These are phyloP conservation scores for Bipolaris victoriae DNA, from an alignment of 2,329 filamentous ascomycete species.

Conservation along the genomic window DNA sequence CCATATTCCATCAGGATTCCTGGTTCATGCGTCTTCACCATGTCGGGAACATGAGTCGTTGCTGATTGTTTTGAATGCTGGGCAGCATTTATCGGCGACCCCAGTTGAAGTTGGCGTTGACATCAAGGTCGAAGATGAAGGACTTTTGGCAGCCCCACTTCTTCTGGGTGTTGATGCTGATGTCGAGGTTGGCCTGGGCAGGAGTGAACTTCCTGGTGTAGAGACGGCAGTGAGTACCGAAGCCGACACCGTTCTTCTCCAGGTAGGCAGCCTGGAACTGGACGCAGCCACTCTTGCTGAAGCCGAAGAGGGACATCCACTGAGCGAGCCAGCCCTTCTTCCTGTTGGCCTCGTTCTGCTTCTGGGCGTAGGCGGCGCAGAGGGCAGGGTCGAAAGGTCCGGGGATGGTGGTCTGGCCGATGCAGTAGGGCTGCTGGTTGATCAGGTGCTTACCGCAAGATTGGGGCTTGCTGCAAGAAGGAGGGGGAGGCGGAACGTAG, in stretches of 20 bases:
- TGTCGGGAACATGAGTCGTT: slow-evolving; percentile 3
- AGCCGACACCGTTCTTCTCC: slow-evolving; percentile 29
- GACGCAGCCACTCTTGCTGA: slow-evolving; percentile 30
- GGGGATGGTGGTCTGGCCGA: slow-evolving; percentile 35
- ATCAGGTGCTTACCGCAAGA: slow-evolving; percentile 29
- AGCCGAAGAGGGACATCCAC: slow-evolving; percentile 24
- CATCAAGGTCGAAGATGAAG: slow-evolving; percentile 32
- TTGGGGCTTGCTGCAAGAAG: slow-evolving; percentile 31
- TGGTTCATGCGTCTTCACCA: neutral
- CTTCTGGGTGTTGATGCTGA: slow-evolving; percentile 18
- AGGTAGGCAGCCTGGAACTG: slow-evolving; percentile 36
- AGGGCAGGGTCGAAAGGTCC: slow-evolving; percentile 34
- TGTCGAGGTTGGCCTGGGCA: slow-evolving; percentile 27
- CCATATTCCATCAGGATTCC: neutral
- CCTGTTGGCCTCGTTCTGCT: slow-evolving; percentile 32
- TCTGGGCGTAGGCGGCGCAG: slow-evolving; percentile 32
- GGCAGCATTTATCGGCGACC: slow-evolving; percentile 8
- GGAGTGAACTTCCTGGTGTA: slow-evolving; percentile 33
- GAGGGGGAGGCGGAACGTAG: slow-evolving; percentile 27
- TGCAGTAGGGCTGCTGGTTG: slow-evolving; percentile 34
- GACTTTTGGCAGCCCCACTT: slow-evolving; percentile 33
- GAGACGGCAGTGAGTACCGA: slow-evolving; percentile 36
- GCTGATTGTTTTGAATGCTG: neutral
- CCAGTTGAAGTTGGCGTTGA: slow-evolving; percentile 32
- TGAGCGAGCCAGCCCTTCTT: slow-evolving; percentile 22